Conservation (phyloP, 2,329 filamentous ascomycete species). For the Metarhizium rileyi region DNA sequence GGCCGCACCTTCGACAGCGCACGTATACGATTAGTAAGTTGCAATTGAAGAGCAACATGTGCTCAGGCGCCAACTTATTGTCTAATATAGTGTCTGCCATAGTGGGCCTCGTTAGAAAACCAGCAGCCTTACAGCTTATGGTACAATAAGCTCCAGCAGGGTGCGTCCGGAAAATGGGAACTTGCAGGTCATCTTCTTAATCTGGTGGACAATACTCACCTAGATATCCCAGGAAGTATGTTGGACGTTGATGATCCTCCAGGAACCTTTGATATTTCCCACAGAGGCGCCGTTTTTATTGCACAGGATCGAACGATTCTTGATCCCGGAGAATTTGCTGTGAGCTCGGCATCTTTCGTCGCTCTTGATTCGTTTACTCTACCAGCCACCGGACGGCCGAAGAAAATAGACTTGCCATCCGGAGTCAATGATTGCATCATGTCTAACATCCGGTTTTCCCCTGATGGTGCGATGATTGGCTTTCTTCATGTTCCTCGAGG, state of each 20-base stretch:
- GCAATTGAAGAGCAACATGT: not conserved
- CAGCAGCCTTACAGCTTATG: slow-evolving; percentile 26
- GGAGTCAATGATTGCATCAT: slow-evolving; percentile 4
- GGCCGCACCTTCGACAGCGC: slow-evolving; percentile 25
- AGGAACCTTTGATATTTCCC: slow-evolving; percentile 22
- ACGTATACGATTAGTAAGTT: slow-evolving; percentile 23
- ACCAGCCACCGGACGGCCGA: slow-evolving; percentile 12
- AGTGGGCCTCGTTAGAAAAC: slow-evolving; percentile 24
- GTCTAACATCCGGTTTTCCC: slow-evolving; percentile 24
- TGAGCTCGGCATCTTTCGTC: slow-evolving; percentile 22
- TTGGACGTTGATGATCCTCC: slow-evolving; percentile 15
- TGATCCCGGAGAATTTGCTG: slow-evolving; percentile 6
- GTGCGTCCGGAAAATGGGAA: slow-evolving; percentile 18
- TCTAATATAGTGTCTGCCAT: not conserved
- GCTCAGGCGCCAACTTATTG: not conserved
- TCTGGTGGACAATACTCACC: slow-evolving; percentile 17
- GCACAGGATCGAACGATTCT: slow-evolving; percentile 12
- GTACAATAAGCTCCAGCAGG: slow-evolving; percentile 24
- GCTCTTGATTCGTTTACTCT: slow-evolving; percentile 22
- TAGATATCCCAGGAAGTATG: slow-evolving; percentile 22
- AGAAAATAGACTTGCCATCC: slow-evolving; percentile 14
- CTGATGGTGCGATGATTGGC: slow-evolving; percentile 25
- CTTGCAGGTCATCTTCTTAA: slow-evolving; percentile 22
- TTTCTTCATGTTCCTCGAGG: slow-evolving; percentile 21
- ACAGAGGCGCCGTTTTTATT: slow-evolving; percentile 25